Evolutionary conservation across 805 yeast genomes (phyloP).

Genomic region (Komagataella pseudopastoris): DNA sequence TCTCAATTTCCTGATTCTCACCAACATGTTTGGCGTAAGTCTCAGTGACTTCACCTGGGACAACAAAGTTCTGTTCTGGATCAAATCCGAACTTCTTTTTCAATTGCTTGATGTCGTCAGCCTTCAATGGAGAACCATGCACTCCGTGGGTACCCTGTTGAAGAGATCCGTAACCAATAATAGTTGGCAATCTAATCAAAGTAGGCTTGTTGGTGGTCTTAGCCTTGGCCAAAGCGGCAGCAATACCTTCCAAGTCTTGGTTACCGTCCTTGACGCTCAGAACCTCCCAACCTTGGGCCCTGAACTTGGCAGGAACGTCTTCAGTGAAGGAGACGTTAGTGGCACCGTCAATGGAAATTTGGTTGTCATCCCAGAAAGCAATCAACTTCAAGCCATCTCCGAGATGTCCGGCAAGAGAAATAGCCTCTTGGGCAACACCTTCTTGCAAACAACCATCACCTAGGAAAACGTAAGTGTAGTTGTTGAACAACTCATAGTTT

Average conservation of each 20-base stretch:
- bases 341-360: constrained; percentile 91
- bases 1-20: constrained; percentile 55
- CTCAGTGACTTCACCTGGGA: constrained; percentile 74
- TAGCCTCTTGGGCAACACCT: constrained; percentile 93
- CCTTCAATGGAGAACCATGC: constrained; percentile 93
- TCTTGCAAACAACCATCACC: constrained; percentile 99
- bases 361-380: constrained; percentile 93
- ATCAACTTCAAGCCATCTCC: constrained; percentile 63
- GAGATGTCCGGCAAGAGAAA: constrained; percentile 92
- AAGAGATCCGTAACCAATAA: constrained; percentile 89
- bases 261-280: constrained; percentile 70
- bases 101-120: constrained; percentile 82
- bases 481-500: constrained; percentile 55
- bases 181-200: constrained; percentile 76
- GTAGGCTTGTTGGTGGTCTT: constrained; percentile 81
- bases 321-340: constrained; percentile 87
- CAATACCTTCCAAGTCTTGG: constrained; percentile 58
- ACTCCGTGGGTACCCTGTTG: constrained; percentile 80
- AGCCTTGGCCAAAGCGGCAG: constrained; percentile 69
- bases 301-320: constrained; percentile 73
- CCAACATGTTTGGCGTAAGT: constrained; percentile 43
- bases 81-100: constrained; percentile 78
- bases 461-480: constrained; percentile 63
- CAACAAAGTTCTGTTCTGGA: constrained; percentile 68
- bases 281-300: constrained; percentile 92